Conservation (phyloP, 164 flowering plant species). For the Sextonia rubra region DNA sequence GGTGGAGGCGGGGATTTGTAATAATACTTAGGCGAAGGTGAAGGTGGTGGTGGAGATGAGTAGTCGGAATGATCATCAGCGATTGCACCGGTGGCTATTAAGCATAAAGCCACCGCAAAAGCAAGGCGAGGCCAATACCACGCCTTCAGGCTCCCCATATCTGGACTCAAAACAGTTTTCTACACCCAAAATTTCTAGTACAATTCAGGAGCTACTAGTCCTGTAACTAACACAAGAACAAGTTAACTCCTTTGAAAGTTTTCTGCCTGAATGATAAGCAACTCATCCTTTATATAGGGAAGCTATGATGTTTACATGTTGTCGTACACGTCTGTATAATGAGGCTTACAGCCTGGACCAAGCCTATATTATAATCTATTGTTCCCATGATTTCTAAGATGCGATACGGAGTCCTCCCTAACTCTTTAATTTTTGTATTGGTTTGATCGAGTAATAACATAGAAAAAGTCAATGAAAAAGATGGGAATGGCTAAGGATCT, state of each 20-base stretch:
- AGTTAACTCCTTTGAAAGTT: neutral
- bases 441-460: neutral
- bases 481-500: neutral
- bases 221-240: neutral
- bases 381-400: neutral
- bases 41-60: neutral
- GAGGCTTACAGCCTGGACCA: neutral
- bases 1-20: neutral
- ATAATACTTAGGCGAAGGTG: neutral
- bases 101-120: neutral
- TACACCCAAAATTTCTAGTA: neutral
- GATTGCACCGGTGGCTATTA: neutral
- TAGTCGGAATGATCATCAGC: neutral
- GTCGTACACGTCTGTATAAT: neutral
- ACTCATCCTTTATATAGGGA: neutral
- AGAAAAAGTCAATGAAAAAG: neutral
- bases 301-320: neutral
- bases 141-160: neutral
- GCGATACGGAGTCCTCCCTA: neutral
- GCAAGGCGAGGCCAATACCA: constrained; percentile 1
- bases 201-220: neutral
- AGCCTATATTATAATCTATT: neutral
- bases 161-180: neutral
- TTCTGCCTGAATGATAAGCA: neutral
- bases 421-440: neutral